Base-by-base conservation (phyloP, 352 stramenopile species). In the Phytopythium ostracodes region DNA sequence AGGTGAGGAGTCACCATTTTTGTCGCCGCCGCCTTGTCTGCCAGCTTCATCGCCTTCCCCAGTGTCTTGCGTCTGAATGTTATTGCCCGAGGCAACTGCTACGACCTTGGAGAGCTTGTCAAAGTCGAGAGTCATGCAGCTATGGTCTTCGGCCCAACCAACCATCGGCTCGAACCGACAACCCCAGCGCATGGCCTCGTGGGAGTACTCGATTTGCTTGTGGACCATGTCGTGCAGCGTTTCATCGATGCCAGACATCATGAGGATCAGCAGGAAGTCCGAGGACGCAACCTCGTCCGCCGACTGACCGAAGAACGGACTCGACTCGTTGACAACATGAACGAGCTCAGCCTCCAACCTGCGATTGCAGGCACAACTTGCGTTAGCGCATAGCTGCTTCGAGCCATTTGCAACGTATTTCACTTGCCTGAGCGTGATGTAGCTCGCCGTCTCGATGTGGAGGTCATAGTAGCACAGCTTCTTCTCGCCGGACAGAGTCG, bases 381-480 rank as follows among this genome's bases (percentile, higher is more conserved):
- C 14, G 15, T 33, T 1, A 52, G 46, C 12, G n/a, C 18, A 33
- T 5, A 11, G 14, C 7, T 6, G n/a, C n/a, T 1, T 1, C 14
- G n/a, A 9, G 22, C 18, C 2, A 12, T 12, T n/a, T 0, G 0
- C 5, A 52, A 2, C 46, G 12, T 20, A 12, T 9, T 8, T 1
- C 15, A 33, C 11, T 6, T 62, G 81, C 76, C 79, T 70, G 17
- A 88, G 36, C 8, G 75, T 72, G 63, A 89, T 82, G 38, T 81
- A 80, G 36, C 59, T 83, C 14, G 67, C 53, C 33, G 71, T 75
- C 31, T 82, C 64, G 25, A 89, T 59, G 11, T 73, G 64, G 22
- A 89, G 49, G 53, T 89, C 77, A 40, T 89, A 89, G 62, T 87
- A 87, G 40, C 79, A 89, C 25, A 89, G 65, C 62, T 73, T 82